Evolutionary conservation across 805 yeast genomes (phyloP), one percentile per base, ranked within the genome.

Genomic region (Lachancea sp.): DNA sequence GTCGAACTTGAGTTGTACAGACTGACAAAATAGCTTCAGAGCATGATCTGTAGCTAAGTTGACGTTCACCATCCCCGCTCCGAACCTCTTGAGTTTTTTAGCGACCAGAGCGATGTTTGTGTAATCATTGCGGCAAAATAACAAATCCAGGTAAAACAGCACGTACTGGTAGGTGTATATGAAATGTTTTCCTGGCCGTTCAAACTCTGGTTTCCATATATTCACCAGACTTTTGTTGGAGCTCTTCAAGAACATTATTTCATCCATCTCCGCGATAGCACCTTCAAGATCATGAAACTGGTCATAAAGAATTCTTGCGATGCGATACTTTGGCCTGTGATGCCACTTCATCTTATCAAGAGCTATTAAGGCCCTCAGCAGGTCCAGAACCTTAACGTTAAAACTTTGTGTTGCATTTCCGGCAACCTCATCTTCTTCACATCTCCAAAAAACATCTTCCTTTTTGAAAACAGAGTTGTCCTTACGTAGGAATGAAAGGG

Each of bases 121-220:
- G 34, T 82, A 66, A 50, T 87, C 90, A 8, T 69, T 62, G 7
- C 73, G 67, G 19, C 67, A 60, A 24, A 69, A 64, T 18, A 85
- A 59, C 18, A 89, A 53, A 17, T 72, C 73, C 34, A 83, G 71
- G 50, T 71, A 80, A 54, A 80, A 83, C 34, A 65, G 58, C 17
- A 85, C 74, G 55, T 92, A 90, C 40, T 78, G 76, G 47, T 69
- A 72, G 23, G 82, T 80, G 61, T 83, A 87, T 8, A 77, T 77
- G 57, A 88, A 90, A 61, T 90, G 96, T 50, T 84, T 86, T 0
- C 99, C 99, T 0, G 97, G 92, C 16, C 94, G 64, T 58, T 94
- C 98, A 51, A 70, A 60, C 35, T 88, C 96, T 0, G 97, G 95
- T 51, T 87, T 87, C 97, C 98, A 92, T 42, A 92, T 84, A 48